Evolutionary conservation across 495 filamentous ascomycete species (phyloP).

Genomic region (Margaritispora aquatica): DNA sequence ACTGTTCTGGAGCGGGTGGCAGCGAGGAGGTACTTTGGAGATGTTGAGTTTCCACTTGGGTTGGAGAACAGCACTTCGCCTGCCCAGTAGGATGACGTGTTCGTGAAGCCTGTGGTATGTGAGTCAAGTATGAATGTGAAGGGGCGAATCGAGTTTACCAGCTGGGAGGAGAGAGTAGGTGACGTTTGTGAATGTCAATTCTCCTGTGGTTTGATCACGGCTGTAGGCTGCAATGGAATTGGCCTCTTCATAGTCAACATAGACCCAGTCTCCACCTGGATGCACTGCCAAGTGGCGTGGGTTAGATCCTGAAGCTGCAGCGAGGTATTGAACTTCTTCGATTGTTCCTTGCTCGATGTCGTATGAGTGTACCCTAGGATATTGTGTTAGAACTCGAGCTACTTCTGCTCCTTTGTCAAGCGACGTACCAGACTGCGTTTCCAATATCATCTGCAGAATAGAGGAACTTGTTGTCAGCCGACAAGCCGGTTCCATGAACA

Average conservation of each 20-base stretch:
- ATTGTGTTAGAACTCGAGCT: no score
- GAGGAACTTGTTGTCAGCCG: constrained; percentile 18
- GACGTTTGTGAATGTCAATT: neutral
- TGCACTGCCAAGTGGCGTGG: constrained; percentile 27
- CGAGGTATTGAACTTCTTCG: constrained; percentile 1
- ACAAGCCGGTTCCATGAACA: constrained; percentile 31
- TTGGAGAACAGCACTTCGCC: constrained; percentile 33
- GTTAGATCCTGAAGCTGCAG: constrained; percentile 17
- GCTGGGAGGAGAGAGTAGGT: constrained; percentile 21
- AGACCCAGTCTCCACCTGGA: constrained; percentile 25
- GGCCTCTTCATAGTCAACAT: constrained; percentile 27
- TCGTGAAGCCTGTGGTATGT: neutral
- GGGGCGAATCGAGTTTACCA: neutral
- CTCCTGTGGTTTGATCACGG: constrained; percentile 11
- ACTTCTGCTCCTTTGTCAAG: no score
- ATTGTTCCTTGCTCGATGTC: constrained; percentile 18
- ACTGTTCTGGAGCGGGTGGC: constrained; percentile 25
- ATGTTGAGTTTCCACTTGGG: neutral
- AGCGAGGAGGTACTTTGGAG: constrained; percentile 29
- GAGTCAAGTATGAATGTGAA: neutral
- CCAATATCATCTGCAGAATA: constrained; percentile 30
- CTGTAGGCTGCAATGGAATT: constrained; percentile 21
- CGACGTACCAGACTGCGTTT: constrained; percentile 32
- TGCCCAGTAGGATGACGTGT: constrained; percentile 27
- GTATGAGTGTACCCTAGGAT: constrained; percentile 28